phyloP scores from a whole-genome alignment of 768 basidiomycete genomes.

The Exidia glandulosa region DNA sequence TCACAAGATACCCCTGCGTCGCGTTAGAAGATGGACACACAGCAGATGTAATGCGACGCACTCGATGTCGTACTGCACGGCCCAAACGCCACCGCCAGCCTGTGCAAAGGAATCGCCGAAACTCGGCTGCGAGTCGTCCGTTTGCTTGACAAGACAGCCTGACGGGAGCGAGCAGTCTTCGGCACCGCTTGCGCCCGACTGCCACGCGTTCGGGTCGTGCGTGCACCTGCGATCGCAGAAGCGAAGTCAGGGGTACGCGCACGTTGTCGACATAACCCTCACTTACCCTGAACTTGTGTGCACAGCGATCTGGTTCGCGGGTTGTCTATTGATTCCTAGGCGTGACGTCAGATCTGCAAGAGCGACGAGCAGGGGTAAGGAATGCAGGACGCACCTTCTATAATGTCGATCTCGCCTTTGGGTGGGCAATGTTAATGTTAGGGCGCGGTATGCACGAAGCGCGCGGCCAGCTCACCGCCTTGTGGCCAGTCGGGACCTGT shows the following conservation, averaged over 20 bases:
- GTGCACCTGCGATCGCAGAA: conserved; percentile 4
- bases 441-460: neutral
- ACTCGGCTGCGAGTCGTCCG: conserved; percentile 26
- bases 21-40: neutral
- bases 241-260: neutral
- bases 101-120: conserved; percentile 38
- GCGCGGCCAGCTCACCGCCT: neutral
- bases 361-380: neutral
- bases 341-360: neutral
- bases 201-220: conserved; percentile 5
- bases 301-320: neutral
- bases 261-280: neutral
- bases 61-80: conserved; percentile 51
- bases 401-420: neutral
- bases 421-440: neutral
- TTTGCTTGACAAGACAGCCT: conserved; percentile 37
- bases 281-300: neutral
- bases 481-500: neutral
- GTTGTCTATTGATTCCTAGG: neutral
- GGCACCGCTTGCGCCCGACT: conserved; percentile 6
- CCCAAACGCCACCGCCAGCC: conserved; percentile 56
- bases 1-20: conserved; percentile 34
- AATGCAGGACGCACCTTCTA: neutral
- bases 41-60: neutral
- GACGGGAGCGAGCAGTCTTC: conserved; percentile 22